Percentiles rank a stretch among this genome's conserved stretches.
phyloP scores from a whole-genome alignment of 495 filamentous ascomycete species.

The Penicillium waksmanii region DNA sequence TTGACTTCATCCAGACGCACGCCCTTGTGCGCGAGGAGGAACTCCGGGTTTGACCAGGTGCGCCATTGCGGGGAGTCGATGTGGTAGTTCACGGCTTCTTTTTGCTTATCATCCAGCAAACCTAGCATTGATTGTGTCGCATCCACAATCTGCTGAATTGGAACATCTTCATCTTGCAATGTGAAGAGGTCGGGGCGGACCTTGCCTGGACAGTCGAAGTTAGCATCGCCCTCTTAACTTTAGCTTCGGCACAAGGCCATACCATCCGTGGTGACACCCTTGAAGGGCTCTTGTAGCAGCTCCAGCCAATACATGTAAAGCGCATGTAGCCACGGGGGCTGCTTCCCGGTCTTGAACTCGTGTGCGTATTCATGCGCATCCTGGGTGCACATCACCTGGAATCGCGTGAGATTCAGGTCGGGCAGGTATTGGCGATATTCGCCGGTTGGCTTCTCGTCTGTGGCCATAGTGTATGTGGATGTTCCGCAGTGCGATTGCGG shows the following conservation, averaged over 20 bases:
- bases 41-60: conserved; percentile 77
- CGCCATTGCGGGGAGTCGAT: conserved; percentile 74
- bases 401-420: conserved; percentile 61
- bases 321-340: conserved; percentile 69
- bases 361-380: conserved; percentile 66
- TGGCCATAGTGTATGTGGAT: conserved; percentile 8
- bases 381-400: conserved; percentile 64
- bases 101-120: conserved; percentile 51
- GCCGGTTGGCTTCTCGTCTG: conserved; percentile 37
- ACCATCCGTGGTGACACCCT: conserved; percentile 73
- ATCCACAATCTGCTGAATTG: conserved; percentile 56
- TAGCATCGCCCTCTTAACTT: neutral
- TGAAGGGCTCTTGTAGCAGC: conserved; percentile 68
- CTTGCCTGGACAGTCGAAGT: conserved; percentile 40
- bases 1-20: conserved; percentile 65
- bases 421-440: conserved; percentile 63
- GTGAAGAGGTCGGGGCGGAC: conserved; percentile 60
- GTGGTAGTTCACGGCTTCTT: conserved; percentile 53
- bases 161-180: conserved; percentile 63
- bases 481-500: neutral
- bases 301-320: conserved; percentile 70
- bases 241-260: conserved; percentile 9
- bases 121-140: conserved; percentile 48
- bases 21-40: conserved; percentile 63
- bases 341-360: conserved; percentile 59